Evolutionary conservation across 306 rosid genomes (phyloP), one percentile per base, ranked within the genome.

Genomic region (Acacia melanoxylon): DNA sequence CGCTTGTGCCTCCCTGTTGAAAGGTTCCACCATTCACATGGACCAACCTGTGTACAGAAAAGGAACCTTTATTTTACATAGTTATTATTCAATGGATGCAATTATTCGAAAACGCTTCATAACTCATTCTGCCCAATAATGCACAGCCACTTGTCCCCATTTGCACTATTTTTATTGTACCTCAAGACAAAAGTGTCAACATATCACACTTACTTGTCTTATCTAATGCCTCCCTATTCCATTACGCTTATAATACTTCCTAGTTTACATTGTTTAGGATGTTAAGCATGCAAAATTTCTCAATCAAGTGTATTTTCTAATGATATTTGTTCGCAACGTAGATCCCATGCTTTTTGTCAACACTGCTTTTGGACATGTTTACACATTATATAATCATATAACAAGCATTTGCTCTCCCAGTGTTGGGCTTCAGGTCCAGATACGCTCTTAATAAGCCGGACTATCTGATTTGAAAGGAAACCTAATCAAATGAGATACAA

Each of bases 11-110:
- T 81, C 70, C 80, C 81, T 80, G 69, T 78, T 91, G 89, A 83
- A 82, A 85, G 83, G 83, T 83, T 86, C 84, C 85, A 80, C 90
- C 86, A 66, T 82, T 82, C 97, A 92, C 97, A 87, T 94, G 98
- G 97, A 87, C 89, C 98, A 85, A 89, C 89, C 86, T 85, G 92
- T 85, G 92, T 35, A 66, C 72, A 78, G 68, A 82, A 80, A 72
- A 74, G 31, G 72, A 70, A n/a, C 81, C 81, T 77, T 76, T 78
- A 72, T 75, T 63, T 81, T 66, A 40, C 75, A 27, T 70, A 73
- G 72, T 79, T 84, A 82, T 90, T 31, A 31, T 31, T 89, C 90
- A 83, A 81, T 81, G 79, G 79, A 25, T 83, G 83, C 86, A 86
- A 89, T 86, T 62, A 89, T 90, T 81, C 20, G 10, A 11, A 82